Evolutionary conservation across 495 filamentous ascomycete genomes (phyloP), one percentile per base, ranked within the genome.

Genomic region (Daldinia decipiens): DNA sequence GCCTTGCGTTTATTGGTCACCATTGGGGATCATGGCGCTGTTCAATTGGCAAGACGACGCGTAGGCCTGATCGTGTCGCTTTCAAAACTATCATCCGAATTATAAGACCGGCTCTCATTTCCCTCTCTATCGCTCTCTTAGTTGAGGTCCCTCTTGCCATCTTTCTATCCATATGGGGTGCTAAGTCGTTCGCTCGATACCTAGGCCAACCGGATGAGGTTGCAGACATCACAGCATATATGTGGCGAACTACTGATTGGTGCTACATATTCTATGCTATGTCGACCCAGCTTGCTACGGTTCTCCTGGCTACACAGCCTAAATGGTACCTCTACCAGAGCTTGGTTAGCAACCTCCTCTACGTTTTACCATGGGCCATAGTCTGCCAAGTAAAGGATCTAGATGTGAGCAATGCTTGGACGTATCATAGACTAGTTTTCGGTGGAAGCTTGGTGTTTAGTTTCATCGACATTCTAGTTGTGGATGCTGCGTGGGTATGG

Each of bases 181-280:
- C 84, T 34, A 75, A 81, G 8, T 68, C 80, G 0, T 93, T 92
- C 72, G 90, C 90, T 0, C 79, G 74, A 29, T 93, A 84, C 65
- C 78, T 93, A 26, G 87, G 85, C 15, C 79, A 75, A 1, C 87
- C 84, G 0, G 76, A 80, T 24, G 73, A 77, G 0, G 90, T 93
- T 0, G 86, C 91, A 0, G 67, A 79, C 2, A 88, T 92, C 13
- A 88, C 89, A 5, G 83, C 82, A 24, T 81, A 87, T 31, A 93
- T 93, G 90, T 93, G 91, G 90, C 80, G 83, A 71, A 89, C 81
- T 2, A 87, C 89, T 43, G 88, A 90, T 71, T 91, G 89, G 91
- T 91, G 89, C 76, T 93, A 93, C 76, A 88, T 93, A 57, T 89
- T 92, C 76, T 93, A 92, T 70, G 90, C 88, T 0, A 54, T 87